Evolutionary conservation across 345 rosid species (phyloP).

Genomic region (Citrus mangshanensis): DNA sequence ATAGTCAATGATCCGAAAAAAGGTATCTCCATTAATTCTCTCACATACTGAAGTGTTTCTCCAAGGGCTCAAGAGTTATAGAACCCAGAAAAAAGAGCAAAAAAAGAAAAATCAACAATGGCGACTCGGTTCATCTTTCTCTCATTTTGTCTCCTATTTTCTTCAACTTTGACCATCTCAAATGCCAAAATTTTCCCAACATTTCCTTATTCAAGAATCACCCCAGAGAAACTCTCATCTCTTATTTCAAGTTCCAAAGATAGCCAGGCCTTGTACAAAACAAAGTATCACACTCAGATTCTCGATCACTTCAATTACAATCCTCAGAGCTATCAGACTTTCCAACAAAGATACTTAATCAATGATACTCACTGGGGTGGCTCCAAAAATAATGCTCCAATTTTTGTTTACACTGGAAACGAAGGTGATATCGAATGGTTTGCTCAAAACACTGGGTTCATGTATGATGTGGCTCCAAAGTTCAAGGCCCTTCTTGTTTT

Average conservation of each 20-base stretch:
- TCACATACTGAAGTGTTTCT: background rate
- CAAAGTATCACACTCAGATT: slow-evolving; percentile 48
- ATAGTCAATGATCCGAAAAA: background rate
- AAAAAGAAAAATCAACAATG: slow-evolving; percentile 10
- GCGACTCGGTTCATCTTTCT: slow-evolving; percentile 8
- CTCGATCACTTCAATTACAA: slow-evolving; percentile 63
- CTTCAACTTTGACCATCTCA: background rate
- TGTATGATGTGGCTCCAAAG: slow-evolving; percentile 47
- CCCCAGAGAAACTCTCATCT: slow-evolving; percentile 21
- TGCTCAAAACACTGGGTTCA: slow-evolving; percentile 55
- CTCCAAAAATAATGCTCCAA: slow-evolving; percentile 36
- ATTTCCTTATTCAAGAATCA: slow-evolving; percentile 30
- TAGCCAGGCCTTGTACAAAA: slow-evolving; percentile 21
- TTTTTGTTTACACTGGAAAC: slow-evolving; percentile 59
- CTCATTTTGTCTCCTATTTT: slow-evolving; percentile 1
- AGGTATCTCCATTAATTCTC: background rate
- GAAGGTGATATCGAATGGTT: slow-evolving; percentile 69
- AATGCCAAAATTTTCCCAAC: slow-evolving; percentile 15
- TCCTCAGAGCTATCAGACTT: slow-evolving; percentile 46
- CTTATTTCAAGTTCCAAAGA: background rate
- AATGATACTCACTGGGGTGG: slow-evolving; percentile 55
- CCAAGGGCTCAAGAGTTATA: too few species aligned
- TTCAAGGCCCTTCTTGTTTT: slow-evolving; percentile 61
- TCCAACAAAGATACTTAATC: slow-evolving; percentile 50
- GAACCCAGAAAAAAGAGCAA: background rate